Evolutionary conservation across 208 protist genomes (phyloP).

Genomic region (Trichomonas tenax): DNA sequence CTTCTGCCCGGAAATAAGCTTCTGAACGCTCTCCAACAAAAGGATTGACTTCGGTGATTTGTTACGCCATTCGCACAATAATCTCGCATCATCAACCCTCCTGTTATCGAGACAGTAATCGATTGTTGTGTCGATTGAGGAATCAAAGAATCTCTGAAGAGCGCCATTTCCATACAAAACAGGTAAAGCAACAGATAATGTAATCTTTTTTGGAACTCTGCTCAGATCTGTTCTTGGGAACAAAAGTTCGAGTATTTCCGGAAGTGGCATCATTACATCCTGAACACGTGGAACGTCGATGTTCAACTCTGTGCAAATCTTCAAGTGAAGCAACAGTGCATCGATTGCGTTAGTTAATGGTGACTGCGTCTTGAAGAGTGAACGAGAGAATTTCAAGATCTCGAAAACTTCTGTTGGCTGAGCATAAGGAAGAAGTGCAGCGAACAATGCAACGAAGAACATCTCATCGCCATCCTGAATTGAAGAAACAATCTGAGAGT

Average conservation of each 20-base stretch:
- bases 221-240: background rate
- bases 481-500: background rate
- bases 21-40: background rate
- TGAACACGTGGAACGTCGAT: background rate
- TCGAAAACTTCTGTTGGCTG: background rate
- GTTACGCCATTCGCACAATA: background rate
- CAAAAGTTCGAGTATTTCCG: background rate
- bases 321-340: background rate
- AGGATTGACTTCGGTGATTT: background rate
- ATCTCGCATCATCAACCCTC: background rate
- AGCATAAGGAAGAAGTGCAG: background rate
- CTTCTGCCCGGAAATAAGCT: background rate
- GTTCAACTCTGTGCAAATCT: background rate
- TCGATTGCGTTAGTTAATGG: background rate
- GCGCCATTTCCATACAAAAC: background rate
- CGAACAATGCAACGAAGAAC: background rate
- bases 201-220: background rate
- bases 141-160: background rate
- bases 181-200: background rate
- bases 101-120: background rate
- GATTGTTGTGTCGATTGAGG: background rate
- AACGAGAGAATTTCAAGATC: background rate
- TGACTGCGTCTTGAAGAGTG: background rate
- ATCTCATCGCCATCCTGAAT: background rate
- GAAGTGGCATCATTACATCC: background rate